Conservation (phyloP, 2,329 filamentous ascomycete genomes). For the Alternaria postmessia region DNA sequence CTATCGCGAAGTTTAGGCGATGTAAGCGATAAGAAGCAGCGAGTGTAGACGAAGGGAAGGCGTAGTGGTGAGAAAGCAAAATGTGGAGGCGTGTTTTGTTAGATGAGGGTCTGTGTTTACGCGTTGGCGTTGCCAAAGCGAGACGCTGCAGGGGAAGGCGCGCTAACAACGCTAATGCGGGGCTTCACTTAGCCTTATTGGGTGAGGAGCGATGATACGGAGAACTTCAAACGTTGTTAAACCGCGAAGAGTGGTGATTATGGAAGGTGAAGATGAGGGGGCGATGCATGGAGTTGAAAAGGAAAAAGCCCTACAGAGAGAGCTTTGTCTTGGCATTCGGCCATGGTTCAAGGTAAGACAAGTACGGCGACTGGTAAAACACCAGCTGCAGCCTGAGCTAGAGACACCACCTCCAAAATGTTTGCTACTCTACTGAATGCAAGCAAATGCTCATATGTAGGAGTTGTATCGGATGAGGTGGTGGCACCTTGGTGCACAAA, state of each 20-base stretch:
- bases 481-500: not conserved
- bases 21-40: slow-evolving; percentile 10
- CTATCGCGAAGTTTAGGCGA: not conserved
- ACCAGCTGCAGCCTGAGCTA: not conserved
- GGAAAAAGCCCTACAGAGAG: not conserved
- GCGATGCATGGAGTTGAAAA: not conserved
- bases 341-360: not conserved
- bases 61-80: slow-evolving; percentile 11
- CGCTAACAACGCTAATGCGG: slow-evolving; percentile 18
- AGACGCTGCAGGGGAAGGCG: slow-evolving; percentile 16
- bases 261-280: no score
- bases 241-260: not conserved
- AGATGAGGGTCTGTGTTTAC: slow-evolving; percentile 18
- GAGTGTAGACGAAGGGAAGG: slow-evolving; percentile 15
- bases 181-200: slow-evolving; percentile 6
- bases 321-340: not conserved
- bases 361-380: not conserved
- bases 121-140: slow-evolving; percentile 22
- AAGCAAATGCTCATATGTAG: not conserved
- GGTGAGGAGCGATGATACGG: not conserved
- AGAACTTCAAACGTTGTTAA: not conserved
- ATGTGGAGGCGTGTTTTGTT: slow-evolving; percentile 20
- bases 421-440: not conserved
- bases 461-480: not conserved
- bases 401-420: not conserved